These are phyloP conservation scores for Acorus calamus DNA, from an alignment of 106 monocot genomes.

Conservation along the genomic window DNA sequence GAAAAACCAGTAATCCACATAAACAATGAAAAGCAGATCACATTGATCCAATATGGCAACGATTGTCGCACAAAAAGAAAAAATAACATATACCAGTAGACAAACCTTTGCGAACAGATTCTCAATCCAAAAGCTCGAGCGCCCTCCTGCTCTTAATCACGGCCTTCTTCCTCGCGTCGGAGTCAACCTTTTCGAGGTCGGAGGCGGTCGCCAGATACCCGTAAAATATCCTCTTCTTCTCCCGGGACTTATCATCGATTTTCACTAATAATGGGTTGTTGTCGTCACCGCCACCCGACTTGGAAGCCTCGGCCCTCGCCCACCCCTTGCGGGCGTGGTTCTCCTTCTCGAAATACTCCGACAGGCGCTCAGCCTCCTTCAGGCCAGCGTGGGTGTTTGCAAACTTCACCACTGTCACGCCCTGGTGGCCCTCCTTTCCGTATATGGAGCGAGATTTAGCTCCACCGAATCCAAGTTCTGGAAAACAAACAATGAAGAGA, in stretches of 20 bases:
- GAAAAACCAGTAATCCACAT: too few species aligned
- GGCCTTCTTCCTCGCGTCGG: conserved; percentile 53
- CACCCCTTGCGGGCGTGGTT: conserved; percentile 58
- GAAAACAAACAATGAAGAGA: conserved; percentile 6
- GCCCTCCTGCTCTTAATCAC: conserved; percentile 59
- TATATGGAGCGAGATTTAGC: conserved; percentile 71
- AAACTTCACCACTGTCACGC: conserved; percentile 63
- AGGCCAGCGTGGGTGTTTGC: conserved; percentile 53
- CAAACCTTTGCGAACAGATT: too few species aligned
- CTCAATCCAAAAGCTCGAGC: conserved; percentile 35
- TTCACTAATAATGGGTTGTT: conserved; percentile 50
- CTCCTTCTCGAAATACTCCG: conserved; percentile 62
- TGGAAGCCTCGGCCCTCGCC: conserved; percentile 33
- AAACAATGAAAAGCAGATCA: too few species aligned
- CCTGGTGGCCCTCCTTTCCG: conserved; percentile 78
- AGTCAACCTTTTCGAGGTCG: conserved; percentile 70
- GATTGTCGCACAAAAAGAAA: too few species aligned
- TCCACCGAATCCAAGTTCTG: conserved; percentile 81
- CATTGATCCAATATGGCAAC: too few species aligned
- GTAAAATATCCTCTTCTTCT: conserved; percentile 74
- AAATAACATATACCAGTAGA: too few species aligned
- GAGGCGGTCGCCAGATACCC: conserved; percentile 67
- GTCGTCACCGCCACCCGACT: conserved; percentile 32
- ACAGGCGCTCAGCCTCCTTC: conserved; percentile 66
- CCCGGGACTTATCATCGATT: conserved; percentile 57